Evolutionary conservation across 108 stramenopile species (phyloP).

Genomic region (Pseudonitzschia delicatissima): DNA sequence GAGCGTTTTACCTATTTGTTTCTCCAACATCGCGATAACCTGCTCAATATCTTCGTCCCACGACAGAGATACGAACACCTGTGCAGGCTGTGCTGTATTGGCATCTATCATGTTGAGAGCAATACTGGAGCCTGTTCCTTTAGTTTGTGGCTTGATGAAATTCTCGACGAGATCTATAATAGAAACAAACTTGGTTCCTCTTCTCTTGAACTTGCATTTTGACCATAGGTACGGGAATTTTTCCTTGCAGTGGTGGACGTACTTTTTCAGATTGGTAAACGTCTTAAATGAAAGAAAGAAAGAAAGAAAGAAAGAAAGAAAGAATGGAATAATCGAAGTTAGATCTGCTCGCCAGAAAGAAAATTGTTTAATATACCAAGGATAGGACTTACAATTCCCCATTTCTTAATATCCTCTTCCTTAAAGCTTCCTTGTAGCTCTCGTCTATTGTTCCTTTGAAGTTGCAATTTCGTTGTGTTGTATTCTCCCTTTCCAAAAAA

Average conservation of each 20-base stretch:
- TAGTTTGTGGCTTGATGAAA: background rate
- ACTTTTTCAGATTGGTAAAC: background rate
- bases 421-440: background rate
- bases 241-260: background rate
- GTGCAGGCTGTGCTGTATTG: background rate
- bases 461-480: background rate
- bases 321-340: background rate
- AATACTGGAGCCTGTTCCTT: background rate
- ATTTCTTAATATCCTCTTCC: background rate
- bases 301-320: background rate
- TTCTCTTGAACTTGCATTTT: background rate
- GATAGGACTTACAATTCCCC: background rate
- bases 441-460: background rate
- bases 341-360: background rate
- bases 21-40: background rate
- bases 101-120: constrained; percentile 8
- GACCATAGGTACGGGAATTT: background rate
- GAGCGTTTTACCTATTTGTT: background rate
- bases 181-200: background rate
- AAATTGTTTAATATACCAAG: background rate
- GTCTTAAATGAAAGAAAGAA: too few species aligned
- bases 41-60: background rate
- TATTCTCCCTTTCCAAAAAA: background rate
- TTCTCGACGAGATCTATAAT: background rate
- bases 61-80: constrained; percentile 4